These are phyloP conservation scores for Entomortierella lignicola DNA, from an alignment of 192 early-diverging fungal species.

Conservation along the genomic window DNA sequence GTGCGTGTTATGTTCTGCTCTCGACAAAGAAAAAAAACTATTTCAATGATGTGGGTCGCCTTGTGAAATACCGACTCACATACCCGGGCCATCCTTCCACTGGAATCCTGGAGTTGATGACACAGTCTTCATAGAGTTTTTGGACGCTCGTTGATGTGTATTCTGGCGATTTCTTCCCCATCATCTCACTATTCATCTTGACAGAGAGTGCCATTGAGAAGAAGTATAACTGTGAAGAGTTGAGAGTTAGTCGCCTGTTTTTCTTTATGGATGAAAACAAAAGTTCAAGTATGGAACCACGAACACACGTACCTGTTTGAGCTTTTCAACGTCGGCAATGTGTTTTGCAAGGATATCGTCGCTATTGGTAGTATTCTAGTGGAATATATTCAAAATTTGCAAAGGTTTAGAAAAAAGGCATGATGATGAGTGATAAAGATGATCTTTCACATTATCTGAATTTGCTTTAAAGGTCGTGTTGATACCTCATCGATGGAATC, in stretches of 20 bases:
- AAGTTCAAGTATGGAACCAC: too few relatives aligned
- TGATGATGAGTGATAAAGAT: neutral
- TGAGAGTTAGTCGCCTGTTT: too few relatives aligned
- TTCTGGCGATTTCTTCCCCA: conserved; percentile 34
- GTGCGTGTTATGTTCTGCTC: too few relatives aligned
- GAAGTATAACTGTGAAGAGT: conserved; percentile 28
- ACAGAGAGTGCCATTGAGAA: conserved; percentile 48
- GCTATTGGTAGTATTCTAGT: neutral
- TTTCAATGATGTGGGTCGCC: neutral
- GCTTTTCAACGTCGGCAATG: conserved; percentile 32
- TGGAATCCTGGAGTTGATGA: conserved; percentile 19
- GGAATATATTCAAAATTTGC: neutral
- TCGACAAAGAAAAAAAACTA: neutral
- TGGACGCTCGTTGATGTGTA: conserved; percentile 47
- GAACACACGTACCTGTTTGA: conserved; percentile 27
- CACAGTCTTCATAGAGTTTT: conserved; percentile 47
- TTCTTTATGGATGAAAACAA: too few relatives aligned
- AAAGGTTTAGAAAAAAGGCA: neutral
- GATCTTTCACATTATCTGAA: too few relatives aligned
- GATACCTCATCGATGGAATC: conserved; percentile 8
- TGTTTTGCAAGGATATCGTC: conserved; percentile 27
- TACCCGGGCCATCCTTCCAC: conserved; percentile 50
- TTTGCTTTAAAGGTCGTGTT: too few relatives aligned
- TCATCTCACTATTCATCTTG: conserved; percentile 54
- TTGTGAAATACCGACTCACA: conserved; percentile 43